Base-by-base conservation (phyloP, 2,329 filamentous ascomycete species). In the Fusarium austroafricanum region DNA sequence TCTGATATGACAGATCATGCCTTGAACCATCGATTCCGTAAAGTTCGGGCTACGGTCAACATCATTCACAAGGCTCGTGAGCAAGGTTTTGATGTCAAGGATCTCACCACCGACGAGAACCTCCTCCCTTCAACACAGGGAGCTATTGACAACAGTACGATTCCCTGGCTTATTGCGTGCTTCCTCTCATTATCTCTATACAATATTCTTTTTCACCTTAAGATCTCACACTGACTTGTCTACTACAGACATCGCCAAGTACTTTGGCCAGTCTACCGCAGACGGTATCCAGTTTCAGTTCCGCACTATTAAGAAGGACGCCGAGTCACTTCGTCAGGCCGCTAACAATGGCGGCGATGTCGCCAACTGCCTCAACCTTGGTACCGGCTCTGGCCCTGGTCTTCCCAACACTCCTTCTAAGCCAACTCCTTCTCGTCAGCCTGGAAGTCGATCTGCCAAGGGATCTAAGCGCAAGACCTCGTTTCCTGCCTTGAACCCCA, bases 241-340 rank as follows among this genome's bases (percentile, higher is more conserved):
- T 38, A 10, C 39, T n/a, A 12, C 49, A 89, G 87, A 87, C 42
- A 88, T 89, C 50, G 83, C 85, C 61, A 86, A 83, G 62, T 84
- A 85, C 75, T 89, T 87, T 66, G 87, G 87, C 26, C 86, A 87
- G 57, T 87, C 84, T 5, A 90, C 87, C 0, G 73, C 80, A 1
- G 82, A 82, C 20, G 87, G 87, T 10, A 83, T 89, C n/a, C 82
- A 84, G 67, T 90, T 87, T 73, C 87, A 89, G 71, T 88, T 90
- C 71, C 83, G 87, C 2, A 63, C 74, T 23, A 83, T 89, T 77
- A 88, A 87, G 75, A 80, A 79, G 35, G 80, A 87, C 29, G 86
- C 83, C 29, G 82, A 84, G 38, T 76, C 75, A 4, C 81, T 89
- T 43, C 79, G 80, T 40, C 71, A 78, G 4, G 82, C 82, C 4